These are phyloP conservation scores for Mrakia hoshinonis DNA, from an alignment of 768 basidiomycete genomes.

Conservation along the genomic window DNA sequence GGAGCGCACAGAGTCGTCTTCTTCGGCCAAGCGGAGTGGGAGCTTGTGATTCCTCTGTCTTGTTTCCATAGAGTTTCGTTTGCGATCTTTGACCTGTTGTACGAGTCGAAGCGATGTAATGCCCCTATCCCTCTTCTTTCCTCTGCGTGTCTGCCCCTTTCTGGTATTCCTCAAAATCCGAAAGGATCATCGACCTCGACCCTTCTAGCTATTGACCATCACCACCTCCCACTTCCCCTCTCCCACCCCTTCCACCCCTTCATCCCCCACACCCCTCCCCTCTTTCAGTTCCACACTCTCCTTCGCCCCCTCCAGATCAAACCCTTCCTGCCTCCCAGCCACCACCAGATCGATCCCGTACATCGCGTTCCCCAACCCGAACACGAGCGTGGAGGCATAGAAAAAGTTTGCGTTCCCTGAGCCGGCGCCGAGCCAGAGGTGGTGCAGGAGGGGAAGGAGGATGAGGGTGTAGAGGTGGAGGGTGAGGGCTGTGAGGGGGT, in stretches of 20 bases:
- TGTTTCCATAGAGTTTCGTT: no score
- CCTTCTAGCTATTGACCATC: neutral
- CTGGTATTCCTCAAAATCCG: no score
- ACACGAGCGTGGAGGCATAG: conserved; percentile 90
- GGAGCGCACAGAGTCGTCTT: no score
- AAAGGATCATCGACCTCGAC: no score
- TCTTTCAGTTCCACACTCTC: conserved; percentile 42
- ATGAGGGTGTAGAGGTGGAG: conserved; percentile 75
- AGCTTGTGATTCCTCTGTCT: no score
- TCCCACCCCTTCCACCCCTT: neutral
- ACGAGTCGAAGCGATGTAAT: no score
- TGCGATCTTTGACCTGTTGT: no score
- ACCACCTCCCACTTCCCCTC: neutral
- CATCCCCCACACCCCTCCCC: neutral
- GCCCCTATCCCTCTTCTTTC: no score
- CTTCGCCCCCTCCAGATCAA: conserved; percentile 51
- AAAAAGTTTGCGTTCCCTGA: conserved; percentile 98
- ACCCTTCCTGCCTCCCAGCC: conserved; percentile 69
- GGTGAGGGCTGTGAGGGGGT: conserved; percentile 72
- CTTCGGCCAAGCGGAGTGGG: no score
- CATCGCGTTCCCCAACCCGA: conserved; percentile 78
- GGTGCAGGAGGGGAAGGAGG: conserved; percentile 81
- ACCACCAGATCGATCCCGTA: conserved; percentile 71
- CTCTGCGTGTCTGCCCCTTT: no score
- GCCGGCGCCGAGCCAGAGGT: conserved; percentile 81